Conservation (phyloP, 345 rosid genomes). For the Eucalyptus pauciflora region DNA sequence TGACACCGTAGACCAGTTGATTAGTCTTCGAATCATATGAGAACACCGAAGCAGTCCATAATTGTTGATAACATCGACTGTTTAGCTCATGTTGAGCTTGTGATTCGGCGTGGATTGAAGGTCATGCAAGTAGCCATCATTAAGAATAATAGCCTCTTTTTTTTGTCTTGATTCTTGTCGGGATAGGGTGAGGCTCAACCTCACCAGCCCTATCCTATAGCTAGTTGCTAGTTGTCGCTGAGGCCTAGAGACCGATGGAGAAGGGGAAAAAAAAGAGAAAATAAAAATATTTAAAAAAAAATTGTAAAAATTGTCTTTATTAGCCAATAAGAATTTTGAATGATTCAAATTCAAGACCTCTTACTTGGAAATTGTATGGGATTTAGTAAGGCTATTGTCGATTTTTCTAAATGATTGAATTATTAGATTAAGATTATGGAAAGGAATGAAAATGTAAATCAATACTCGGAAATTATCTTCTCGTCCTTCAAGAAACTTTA, state of each 20-base stretch:
- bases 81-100: background rate
- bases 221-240: too few relatives aligned
- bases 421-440: background rate
- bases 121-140: background rate
- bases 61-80: background rate
- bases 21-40: background rate
- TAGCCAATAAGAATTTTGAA: too few relatives aligned
- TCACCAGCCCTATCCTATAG: too few relatives aligned
- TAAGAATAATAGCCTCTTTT: background rate
- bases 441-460: background rate
- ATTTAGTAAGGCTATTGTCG: too few relatives aligned
- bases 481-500: background rate
- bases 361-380: too few relatives aligned
- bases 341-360: too few relatives aligned
- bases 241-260: too few relatives aligned
- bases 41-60: background rate
- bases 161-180: background rate
- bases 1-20: rapidly evolving
- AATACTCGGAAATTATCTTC: background rate
- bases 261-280: too few relatives aligned
- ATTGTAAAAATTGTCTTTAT: too few relatives aligned
- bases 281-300: too few relatives aligned
- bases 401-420: background rate
- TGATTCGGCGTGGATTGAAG: background rate
- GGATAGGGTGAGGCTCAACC: too few relatives aligned